Percentiles rank a stretch among this genome's conserved stretches.
Evolutionary conservation across 148 eudicot genomes (phyloP).

Genomic region (Rhododendron kiyosumense): DNA sequence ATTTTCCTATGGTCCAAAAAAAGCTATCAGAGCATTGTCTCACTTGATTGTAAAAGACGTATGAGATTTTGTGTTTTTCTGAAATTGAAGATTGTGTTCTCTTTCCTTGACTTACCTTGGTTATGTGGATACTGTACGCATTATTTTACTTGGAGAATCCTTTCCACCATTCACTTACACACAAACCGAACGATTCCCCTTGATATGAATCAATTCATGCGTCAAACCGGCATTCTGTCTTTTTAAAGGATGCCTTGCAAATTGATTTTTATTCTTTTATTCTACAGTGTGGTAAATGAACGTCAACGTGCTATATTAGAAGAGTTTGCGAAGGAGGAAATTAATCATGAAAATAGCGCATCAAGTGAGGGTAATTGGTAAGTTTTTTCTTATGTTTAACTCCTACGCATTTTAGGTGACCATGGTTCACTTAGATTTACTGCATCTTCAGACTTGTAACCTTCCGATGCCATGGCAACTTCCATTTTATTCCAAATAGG

Average conservation of each 20-base stretch:
- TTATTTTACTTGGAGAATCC: neutral
- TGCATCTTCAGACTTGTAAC: neutral
- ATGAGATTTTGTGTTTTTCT: neutral
- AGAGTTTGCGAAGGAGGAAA: slow-evolving; percentile 83
- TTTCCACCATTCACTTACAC: neutral
- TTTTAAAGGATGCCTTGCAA: neutral
- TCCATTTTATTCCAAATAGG: neutral
- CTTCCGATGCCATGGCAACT: neutral
- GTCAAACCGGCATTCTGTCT: neutral
- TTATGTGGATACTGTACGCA: neutral
- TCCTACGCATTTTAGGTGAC: neutral
- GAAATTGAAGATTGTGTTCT: neutral
- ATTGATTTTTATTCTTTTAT: slow-evolving; percentile 6
- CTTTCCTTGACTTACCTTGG: neutral
- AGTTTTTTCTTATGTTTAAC: slow-evolving; percentile 18
- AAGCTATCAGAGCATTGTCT: neutral
- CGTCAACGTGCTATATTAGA: slow-evolving; percentile 86
- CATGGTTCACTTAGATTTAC: neutral
- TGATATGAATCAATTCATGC: neutral
- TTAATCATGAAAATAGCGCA: slow-evolving; percentile 39
- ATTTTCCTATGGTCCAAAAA: neutral
- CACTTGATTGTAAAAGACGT: neutral
- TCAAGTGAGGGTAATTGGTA: slow-evolving; percentile 58
- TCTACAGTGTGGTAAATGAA: slow-evolving; percentile 64
- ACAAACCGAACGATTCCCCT: neutral